Conservation (phyloP, 495 filamentous ascomycete genomes). For the Penicillium bialowiezense region DNA sequence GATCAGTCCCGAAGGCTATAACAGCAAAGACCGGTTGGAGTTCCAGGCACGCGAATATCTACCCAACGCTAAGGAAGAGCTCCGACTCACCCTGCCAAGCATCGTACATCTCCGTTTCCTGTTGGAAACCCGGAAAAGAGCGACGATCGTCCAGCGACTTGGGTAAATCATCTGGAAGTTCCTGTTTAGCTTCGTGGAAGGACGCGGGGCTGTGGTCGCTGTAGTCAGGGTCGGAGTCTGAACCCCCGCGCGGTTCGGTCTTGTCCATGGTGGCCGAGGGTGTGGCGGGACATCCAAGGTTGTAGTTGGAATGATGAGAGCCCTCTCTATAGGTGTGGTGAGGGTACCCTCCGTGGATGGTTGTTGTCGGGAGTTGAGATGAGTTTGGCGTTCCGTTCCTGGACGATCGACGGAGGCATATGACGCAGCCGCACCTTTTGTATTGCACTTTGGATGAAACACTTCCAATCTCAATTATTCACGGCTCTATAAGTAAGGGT, state of each 20-base stretch:
- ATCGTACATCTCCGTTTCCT: conserved; percentile 96
- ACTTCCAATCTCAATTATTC: background rate
- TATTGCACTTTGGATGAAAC: conserved; percentile 10
- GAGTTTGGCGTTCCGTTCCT: conserved; percentile 10
- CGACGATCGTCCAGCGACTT: conserved; percentile 86
- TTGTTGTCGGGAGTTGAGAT: conserved; percentile 12
- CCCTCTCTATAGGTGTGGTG: conserved; percentile 5
- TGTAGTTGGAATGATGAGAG: background rate
- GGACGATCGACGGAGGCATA: conserved; percentile 17
- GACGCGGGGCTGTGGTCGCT: conserved; percentile 20
- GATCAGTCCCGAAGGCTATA: background rate
- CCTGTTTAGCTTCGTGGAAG: conserved; percentile 27
- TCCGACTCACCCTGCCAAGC: conserved; percentile 84
- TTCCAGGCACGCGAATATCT: background rate
- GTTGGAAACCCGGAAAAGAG: conserved; percentile 53
- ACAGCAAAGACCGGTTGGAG: background rate
- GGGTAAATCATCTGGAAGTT: conserved; percentile 83
- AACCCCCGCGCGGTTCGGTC: conserved; percentile 36
- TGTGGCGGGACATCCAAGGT: conserved; percentile 21
- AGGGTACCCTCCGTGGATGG: conserved; percentile 11
- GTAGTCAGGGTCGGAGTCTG: conserved; percentile 27
- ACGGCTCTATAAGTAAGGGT: background rate
- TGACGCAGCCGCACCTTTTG: conserved; percentile 16
- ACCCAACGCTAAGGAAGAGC: background rate
- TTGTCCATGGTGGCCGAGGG: conserved; percentile 35